These are phyloP conservation scores for Neurospora africana DNA, from an alignment of 495 filamentous ascomycete species.

Conservation along the genomic window DNA sequence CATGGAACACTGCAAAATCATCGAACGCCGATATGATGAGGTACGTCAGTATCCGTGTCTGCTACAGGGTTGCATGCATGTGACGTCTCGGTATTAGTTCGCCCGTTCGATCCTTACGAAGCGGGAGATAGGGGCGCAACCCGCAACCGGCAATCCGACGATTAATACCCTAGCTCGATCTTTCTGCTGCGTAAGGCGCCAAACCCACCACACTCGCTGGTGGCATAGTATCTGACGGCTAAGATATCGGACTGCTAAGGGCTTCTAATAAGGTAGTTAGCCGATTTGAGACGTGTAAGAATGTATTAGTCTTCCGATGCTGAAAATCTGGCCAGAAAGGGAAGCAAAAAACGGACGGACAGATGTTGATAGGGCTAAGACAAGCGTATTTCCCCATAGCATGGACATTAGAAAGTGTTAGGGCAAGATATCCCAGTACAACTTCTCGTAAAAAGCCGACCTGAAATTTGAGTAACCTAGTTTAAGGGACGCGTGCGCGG, in stretches of 20 bases:
- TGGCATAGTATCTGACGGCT: slow-evolving; percentile 4
- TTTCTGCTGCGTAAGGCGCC: background rate
- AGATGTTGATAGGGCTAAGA: background rate
- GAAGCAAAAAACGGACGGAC: background rate
- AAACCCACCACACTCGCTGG: background rate
- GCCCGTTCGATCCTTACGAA: slow-evolving; percentile 6
- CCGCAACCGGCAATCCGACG: slow-evolving; percentile 3
- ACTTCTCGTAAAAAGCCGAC: background rate
- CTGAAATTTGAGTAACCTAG: background rate
- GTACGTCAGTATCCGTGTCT: slow-evolving; percentile 2
- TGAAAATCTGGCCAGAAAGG: background rate
- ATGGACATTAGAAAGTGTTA: background rate
- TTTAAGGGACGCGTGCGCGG: slow-evolving; percentile 1
- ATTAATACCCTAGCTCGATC: background rate
- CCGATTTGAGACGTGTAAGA: background rate
- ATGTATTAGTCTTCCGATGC: background rate
- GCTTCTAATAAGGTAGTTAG: background rate
- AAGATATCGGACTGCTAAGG: background rate
- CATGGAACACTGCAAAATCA: background rate
- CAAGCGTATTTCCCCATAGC: background rate
- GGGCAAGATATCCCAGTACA: background rate
- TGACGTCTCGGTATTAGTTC: background rate
- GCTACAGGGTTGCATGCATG: slow-evolving; percentile 7
- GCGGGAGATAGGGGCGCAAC: slow-evolving; percentile 6
- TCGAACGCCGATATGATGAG: background rate